Evolutionary conservation across 345 rosid genomes (phyloP).

Genomic region (Bretschneidera sinensis): DNA sequence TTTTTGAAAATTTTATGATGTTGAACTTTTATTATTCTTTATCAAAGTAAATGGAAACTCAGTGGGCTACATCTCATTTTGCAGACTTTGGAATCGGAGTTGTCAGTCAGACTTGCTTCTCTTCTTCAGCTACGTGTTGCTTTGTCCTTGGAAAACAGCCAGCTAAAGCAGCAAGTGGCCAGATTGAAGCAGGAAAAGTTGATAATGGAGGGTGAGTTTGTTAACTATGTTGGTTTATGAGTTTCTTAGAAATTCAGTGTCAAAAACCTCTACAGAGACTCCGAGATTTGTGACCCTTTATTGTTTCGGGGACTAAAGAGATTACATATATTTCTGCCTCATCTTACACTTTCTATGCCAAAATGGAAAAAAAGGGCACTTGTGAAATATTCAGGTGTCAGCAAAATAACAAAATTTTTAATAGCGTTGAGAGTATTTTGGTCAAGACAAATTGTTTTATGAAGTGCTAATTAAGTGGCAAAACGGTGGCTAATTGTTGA

Average conservation of each 20-base stretch:
- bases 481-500: no score
- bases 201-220: constrained; percentile 48
- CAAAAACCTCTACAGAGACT: background rate
- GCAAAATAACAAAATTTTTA: no score
- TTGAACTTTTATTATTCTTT: background rate
- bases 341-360: no score
- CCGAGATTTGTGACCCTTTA: no score
- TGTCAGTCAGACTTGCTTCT: constrained; percentile 49
- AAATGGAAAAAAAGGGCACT: no score
- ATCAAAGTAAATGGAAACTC: background rate
- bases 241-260: background rate
- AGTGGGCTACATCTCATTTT: no score
- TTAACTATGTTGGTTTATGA: background rate
- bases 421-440: background rate
- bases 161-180: constrained; percentile 54
- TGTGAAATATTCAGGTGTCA: no score
- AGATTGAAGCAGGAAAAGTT: constrained; percentile 49
- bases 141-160: constrained; percentile 56
- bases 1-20: background rate
- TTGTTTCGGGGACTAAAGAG: no score
- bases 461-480: background rate
- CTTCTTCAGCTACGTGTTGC: constrained; percentile 56
- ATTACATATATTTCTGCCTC: no score
- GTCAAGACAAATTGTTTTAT: background rate
- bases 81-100: constrained; percentile 58